Evolutionary conservation across 768 basidiomycete species (phyloP).

Genomic region (Agaricus blazei): DNA sequence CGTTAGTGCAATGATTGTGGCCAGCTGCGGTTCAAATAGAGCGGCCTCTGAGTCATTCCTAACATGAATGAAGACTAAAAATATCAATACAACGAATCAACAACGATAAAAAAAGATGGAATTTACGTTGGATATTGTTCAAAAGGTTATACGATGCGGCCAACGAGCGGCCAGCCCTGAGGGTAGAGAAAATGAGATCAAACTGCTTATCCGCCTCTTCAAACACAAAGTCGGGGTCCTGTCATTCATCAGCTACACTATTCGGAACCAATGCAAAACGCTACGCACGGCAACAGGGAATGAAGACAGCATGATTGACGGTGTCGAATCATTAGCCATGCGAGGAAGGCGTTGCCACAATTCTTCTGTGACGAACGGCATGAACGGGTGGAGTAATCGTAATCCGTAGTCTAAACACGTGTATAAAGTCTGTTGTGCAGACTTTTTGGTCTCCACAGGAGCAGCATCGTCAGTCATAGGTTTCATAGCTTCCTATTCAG

Average conservation of each 20-base stretch:
- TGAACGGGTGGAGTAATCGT: slow-evolving; percentile 91
- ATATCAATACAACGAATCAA: not conserved
- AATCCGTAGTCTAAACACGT: slow-evolving; percentile 91
- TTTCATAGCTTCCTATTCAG: slow-evolving; percentile 90
- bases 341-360: slow-evolving; percentile 95
- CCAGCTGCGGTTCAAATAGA: slow-evolving; percentile 66
- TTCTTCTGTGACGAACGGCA: slow-evolving; percentile 99
- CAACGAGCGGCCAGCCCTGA: slow-evolving; percentile 78
- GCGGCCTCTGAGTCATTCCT: slow-evolving; percentile 56
- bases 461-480: slow-evolving; percentile 87
- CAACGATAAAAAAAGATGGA: slow-evolving; percentile 16
- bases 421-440: slow-evolving; percentile 94
- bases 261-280: not conserved
- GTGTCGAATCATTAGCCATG: slow-evolving; percentile 72
- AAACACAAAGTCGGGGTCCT: slow-evolving; percentile 62
- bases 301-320: slow-evolving; percentile 84
- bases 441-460: slow-evolving; percentile 55
- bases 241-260: not conserved
- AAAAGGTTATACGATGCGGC: slow-evolving; percentile 89
- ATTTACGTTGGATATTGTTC: slow-evolving; percentile 70
- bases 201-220: slow-evolving; percentile 78
- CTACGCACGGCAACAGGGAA: slow-evolving; percentile 75
- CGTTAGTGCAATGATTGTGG: slow-evolving; percentile 75
- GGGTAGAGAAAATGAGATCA: slow-evolving; percentile 74
- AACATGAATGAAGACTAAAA: slow-evolving; percentile 71